Evolutionary conservation across 305 asterid species (phyloP).

Genomic region (Salvia sclarea): DNA sequence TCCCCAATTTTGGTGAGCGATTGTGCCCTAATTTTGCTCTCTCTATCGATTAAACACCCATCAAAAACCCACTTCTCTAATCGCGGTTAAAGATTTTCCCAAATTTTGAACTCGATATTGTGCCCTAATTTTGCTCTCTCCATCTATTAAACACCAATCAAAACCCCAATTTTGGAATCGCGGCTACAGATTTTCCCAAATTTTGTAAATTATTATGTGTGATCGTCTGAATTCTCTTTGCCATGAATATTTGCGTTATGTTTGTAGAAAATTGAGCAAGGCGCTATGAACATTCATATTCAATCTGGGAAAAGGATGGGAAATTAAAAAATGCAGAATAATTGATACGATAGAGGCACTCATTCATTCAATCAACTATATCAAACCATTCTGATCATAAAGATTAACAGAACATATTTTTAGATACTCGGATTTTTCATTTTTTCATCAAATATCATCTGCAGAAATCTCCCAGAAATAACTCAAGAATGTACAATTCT

Average conservation of each 20-base stretch:
- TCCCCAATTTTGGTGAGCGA: background rate
- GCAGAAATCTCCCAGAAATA: constrained; percentile 17
- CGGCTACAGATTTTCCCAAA: background rate
- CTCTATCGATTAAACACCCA: background rate
- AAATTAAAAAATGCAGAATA: background rate
- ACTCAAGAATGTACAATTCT: constrained; percentile 31
- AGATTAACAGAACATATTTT: background rate
- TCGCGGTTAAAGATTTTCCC: no score
- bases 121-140: background rate
- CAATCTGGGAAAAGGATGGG: background rate
- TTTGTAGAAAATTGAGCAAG: background rate
- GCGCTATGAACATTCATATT: background rate
- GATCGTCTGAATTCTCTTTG: background rate
- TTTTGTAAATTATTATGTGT: background rate
- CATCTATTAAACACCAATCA: background rate
- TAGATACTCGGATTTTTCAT: no score
- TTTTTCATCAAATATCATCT: background rate
- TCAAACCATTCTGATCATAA: constrained; percentile 1
- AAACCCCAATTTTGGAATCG: background rate
- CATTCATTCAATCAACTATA: constrained; percentile 8
- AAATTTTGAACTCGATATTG: no score
- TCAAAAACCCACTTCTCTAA: background rate
- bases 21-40: background rate
- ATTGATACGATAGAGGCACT: background rate
- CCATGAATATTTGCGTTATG: background rate